A percentile compares a stretch with the other conserved stretches of the same genome.
Evolutionary conservation across 2,329 filamentous ascomycete species (phyloP).

Genomic region (Penicillium sclerotiorum): DNA sequence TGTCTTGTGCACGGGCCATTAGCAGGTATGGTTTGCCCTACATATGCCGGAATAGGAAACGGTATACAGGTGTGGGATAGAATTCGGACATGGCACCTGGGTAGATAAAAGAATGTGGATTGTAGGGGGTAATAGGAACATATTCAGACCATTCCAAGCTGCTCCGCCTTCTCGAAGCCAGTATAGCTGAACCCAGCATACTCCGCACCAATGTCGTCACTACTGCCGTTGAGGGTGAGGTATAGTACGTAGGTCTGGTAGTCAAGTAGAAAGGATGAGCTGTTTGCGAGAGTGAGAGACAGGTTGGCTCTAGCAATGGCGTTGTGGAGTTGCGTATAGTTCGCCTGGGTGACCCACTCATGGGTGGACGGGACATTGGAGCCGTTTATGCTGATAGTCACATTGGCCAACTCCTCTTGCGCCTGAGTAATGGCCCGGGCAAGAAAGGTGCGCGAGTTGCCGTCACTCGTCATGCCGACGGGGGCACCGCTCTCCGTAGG

Average conservation of each 20-base stretch:
- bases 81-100: too few relatives aligned
- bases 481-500: not conserved
- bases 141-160: not conserved
- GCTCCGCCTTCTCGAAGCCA: not conserved
- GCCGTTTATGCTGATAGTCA: not conserved
- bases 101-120: too few relatives aligned
- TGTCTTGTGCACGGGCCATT: too few relatives aligned
- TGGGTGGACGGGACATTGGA: not conserved
- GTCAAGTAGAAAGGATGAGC: slow-evolving; percentile 1
- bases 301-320: not conserved
- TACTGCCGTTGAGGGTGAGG: not conserved
- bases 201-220: slow-evolving; percentile 1
- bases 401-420: not conserved
- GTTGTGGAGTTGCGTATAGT: not conserved
- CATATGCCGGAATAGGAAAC: too few relatives aligned
- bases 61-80: too few relatives aligned
- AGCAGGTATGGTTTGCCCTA: too few relatives aligned
- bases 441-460: not conserved
- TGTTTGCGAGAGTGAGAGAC: not conserved
- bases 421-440: not conserved
- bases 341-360: not conserved
- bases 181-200: not conserved
- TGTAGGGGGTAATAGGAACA: not conserved
- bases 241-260: not conserved
- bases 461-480: not conserved